A percentile compares a stretch with the other conserved stretches of the same genome.
Conservation (phyloP, 1,284 basidiomycete species). For the Sporisorium graminicola region DNA sequence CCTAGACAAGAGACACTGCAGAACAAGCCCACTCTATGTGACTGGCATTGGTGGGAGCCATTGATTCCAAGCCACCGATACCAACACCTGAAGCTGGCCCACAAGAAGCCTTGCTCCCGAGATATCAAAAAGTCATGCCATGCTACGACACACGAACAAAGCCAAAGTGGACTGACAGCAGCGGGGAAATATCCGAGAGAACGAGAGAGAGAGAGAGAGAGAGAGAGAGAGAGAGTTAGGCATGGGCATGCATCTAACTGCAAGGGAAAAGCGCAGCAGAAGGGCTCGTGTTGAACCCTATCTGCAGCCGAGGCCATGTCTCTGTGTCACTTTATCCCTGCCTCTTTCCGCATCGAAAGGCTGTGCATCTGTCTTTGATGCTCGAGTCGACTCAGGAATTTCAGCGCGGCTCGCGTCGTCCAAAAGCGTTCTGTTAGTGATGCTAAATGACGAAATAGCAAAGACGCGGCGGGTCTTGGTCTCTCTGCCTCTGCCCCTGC, state of each 20-base stretch:
- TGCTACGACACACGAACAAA: not conserved
- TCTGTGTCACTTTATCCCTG: conserved; percentile 13
- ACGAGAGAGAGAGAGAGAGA: too few species aligned
- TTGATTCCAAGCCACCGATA: not conserved
- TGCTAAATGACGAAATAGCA: conserved; percentile 25
- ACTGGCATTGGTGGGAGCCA: not conserved
- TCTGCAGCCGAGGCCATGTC: conserved; percentile 1
- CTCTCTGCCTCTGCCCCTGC: too few species aligned
- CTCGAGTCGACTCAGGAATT: not conserved
- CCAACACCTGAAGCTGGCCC: not conserved
- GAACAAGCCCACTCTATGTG: not conserved
- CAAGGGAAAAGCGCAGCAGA: not conserved
- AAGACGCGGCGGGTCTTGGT: too few species aligned
- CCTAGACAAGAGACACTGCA: not conserved
- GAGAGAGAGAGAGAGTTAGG: conserved; percentile 6
- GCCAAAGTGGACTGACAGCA: not conserved
- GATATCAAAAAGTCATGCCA: not conserved
- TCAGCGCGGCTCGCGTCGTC: not conserved
- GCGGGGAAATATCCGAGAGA: too few species aligned
- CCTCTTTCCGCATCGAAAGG: not conserved
- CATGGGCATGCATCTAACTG: conserved; percentile 1
- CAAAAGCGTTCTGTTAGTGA: not conserved
- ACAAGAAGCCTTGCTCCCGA: too few species aligned
- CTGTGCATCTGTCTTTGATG: conserved; percentile 21
- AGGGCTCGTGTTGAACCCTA: conserved; percentile 16